phyloP scores from a whole-genome alignment of 2,329 filamentous ascomycete genomes.

The Samsoniella hepiali region DNA sequence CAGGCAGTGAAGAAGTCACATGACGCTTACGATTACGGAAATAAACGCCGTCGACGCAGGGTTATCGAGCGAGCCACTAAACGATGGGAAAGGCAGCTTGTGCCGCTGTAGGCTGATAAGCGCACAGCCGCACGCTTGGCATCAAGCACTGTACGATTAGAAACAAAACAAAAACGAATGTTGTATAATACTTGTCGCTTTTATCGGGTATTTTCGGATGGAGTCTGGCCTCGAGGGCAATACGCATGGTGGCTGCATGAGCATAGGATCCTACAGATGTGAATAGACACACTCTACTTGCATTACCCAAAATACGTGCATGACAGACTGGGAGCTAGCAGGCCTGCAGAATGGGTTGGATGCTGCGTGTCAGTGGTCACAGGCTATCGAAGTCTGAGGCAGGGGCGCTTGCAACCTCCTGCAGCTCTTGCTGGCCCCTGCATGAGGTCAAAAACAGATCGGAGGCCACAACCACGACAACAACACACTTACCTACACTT shows the following conservation, averaged over 20 bases:
- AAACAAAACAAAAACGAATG: neutral
- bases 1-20: slow-evolving; percentile 15
- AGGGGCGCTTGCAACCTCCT: slow-evolving; percentile 4
- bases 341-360: neutral
- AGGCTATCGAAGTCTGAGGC: neutral
- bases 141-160: slow-evolving; percentile 14
- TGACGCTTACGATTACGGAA: slow-evolving; percentile 13
- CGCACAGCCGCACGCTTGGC: neutral
- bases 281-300: slow-evolving; percentile 12
- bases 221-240: neutral
- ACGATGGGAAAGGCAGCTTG: neutral
- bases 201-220: neutral
- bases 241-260: neutral
- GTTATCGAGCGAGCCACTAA: neutral
- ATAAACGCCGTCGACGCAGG: neutral
- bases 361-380: neutral
- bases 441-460: slow-evolving; percentile 12
- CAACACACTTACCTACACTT: slow-evolving; percentile 10
- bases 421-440: slow-evolving; percentile 7
- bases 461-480: neutral
- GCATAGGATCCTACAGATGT: slow-evolving; percentile 3
- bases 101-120: neutral
- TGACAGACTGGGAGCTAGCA: neutral
- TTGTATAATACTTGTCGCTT: slow-evolving; percentile 15
- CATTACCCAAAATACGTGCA: neutral